These are phyloP conservation scores for Colletotrichum higginsianum DNA, from an alignment of 2,329 filamentous ascomycete species.

Conservation along the genomic window DNA sequence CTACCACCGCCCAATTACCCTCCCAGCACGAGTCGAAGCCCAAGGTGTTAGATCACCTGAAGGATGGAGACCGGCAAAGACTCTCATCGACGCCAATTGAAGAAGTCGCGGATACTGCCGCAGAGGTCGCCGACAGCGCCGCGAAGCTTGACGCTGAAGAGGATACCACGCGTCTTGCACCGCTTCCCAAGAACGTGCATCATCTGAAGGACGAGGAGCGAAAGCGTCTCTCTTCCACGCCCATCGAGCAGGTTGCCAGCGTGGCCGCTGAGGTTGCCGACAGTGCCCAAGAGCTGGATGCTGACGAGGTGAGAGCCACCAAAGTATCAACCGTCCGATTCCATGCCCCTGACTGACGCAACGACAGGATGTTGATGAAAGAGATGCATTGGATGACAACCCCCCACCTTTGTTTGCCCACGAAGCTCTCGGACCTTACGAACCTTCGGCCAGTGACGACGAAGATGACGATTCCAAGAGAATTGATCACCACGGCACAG, in stretches of 20 bases:
- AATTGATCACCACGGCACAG: slow-evolving; percentile 34
- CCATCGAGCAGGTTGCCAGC: slow-evolving; percentile 57
- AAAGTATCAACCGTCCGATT: neutral
- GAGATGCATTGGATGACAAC: slow-evolving; percentile 40
- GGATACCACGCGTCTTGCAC: neutral
- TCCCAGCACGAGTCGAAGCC: slow-evolving; percentile 45
- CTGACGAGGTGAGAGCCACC: slow-evolving; percentile 19
- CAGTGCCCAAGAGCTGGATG: slow-evolving; percentile 57
- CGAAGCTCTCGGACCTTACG: slow-evolving; percentile 61
- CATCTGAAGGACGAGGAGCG: slow-evolving; percentile 46
- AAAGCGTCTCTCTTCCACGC: slow-evolving; percentile 54
- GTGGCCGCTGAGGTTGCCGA: slow-evolving; percentile 63
- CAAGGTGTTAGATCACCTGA: slow-evolving; percentile 21
- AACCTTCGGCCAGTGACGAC: slow-evolving; percentile 51
- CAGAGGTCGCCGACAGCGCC: slow-evolving; percentile 61
- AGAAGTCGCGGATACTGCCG: slow-evolving; percentile 58
- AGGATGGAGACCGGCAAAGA: slow-evolving; percentile 50
- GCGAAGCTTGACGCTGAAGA: slow-evolving; percentile 52
- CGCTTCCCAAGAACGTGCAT: slow-evolving; percentile 6
- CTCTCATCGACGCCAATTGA: slow-evolving; percentile 57
- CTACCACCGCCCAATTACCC: neutral
- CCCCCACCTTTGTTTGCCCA: slow-evolving; percentile 63
- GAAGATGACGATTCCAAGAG: slow-evolving; percentile 44
- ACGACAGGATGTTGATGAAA: slow-evolving; percentile 37
- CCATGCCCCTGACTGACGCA: neutral